These are phyloP conservation scores for Morella rubra DNA, from an alignment of 306 rosid species.

Conservation along the genomic window DNA sequence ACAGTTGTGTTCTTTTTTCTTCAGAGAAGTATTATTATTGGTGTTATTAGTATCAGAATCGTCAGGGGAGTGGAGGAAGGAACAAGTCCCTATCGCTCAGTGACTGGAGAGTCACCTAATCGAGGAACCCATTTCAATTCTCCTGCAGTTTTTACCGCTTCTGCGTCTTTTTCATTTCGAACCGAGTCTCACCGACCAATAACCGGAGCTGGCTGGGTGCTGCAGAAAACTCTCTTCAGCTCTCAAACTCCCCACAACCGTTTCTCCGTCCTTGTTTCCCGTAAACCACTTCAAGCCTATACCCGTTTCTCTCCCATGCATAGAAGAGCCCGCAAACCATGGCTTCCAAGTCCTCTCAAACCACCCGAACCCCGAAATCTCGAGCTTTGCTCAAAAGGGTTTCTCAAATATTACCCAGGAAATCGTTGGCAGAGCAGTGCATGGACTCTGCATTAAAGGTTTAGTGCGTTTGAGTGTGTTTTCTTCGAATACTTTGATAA, in stretches of 20 bases:
- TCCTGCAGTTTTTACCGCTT: background rate
- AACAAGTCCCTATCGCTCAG: too few species aligned
- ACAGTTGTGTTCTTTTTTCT: too few species aligned
- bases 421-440: slow-evolving; percentile 61
- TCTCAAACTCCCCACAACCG: slow-evolving; percentile 21
- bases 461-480: slow-evolving; percentile 49
- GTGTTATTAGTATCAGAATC: too few species aligned
- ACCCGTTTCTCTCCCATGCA: slow-evolving; percentile 34
- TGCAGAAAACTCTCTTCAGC: slow-evolving; percentile 35
- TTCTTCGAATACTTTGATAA: slow-evolving; percentile 63
- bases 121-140: background rate
- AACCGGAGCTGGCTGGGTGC: slow-evolving; percentile 44
- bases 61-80: too few species aligned
- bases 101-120: background rate
- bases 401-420: slow-evolving; percentile 65
- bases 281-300: slow-evolving; percentile 30
- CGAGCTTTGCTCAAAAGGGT: slow-evolving; percentile 66
- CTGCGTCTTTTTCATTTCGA: background rate
- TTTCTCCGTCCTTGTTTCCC: slow-evolving; percentile 13
- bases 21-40: too few species aligned
- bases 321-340: slow-evolving; percentile 32
- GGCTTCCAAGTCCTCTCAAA: slow-evolving; percentile 35
- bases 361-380: slow-evolving; percentile 63
- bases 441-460: slow-evolving; percentile 62
- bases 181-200: background rate